Percentiles rank a stretch among this genome's conserved stretches.
Evolutionary conservation across 2,329 filamentous ascomycete species (phyloP).

Genomic region (Penicillium digitatum): DNA sequence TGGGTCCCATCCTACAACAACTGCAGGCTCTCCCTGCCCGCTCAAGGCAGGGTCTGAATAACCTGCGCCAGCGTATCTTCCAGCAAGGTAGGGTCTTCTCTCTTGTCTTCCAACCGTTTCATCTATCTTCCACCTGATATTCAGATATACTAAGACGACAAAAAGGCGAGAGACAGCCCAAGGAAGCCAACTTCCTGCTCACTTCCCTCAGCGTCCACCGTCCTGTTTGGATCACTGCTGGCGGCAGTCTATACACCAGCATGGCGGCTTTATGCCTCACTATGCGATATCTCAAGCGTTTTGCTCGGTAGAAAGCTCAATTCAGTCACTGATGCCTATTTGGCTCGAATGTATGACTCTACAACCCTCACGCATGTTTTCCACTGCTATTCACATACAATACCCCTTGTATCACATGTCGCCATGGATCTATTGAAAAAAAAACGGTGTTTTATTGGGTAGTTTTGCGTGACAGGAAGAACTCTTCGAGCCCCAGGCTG

Average conservation of each 20-base stretch:
- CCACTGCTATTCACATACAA: background rate
- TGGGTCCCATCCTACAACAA: conserved; percentile 22
- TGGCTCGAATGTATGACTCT: background rate
- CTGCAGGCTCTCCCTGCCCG: conserved; percentile 22
- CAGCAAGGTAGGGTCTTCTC: conserved; percentile 22
- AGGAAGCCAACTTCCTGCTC: conserved; percentile 26
- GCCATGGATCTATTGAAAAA: background rate
- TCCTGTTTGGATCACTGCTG: conserved; percentile 34
- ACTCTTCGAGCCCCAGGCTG: conserved; percentile 2
- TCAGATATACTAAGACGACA: conserved; percentile 5
- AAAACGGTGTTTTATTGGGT: background rate
- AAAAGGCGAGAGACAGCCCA: conserved; percentile 27
- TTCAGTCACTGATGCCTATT: background rate
- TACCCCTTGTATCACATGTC: background rate
- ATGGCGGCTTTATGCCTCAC: conserved; percentile 32
- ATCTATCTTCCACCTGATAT: background rate
- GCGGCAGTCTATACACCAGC: conserved; percentile 31
- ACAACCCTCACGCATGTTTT: background rate
- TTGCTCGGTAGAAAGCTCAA: conserved; percentile 13
- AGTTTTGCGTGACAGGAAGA: background rate
- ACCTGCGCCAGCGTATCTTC: conserved; percentile 25
- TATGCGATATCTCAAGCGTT: conserved; percentile 28
- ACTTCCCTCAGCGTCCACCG: conserved; percentile 32
- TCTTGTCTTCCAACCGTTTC: background rate
- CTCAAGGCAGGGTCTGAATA: conserved; percentile 24